These are phyloP conservation scores for Uronychia binucleata DNA, from an alignment of 73 alveolate species.

Conservation along the genomic window DNA sequence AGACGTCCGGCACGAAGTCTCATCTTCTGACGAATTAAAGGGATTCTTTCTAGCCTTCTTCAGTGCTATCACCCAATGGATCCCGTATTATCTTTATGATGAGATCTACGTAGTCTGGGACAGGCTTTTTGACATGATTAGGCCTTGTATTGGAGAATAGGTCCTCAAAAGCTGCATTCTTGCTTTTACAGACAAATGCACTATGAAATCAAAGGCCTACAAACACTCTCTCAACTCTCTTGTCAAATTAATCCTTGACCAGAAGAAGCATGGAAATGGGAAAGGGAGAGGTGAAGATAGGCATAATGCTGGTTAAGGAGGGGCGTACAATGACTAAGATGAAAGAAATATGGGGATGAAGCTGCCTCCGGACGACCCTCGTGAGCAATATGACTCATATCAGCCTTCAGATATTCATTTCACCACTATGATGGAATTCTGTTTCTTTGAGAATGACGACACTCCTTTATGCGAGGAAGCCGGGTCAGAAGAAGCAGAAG, in stretches of 20 bases:
- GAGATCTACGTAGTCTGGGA: constrained; percentile 59
- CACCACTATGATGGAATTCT: constrained; percentile 34
- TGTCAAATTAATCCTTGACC: constrained; percentile 36
- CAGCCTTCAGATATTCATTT: constrained; percentile 19
- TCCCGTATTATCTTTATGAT: constrained; percentile 57
- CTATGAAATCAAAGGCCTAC: constrained; percentile 34
- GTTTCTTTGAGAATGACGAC: constrained; percentile 58
- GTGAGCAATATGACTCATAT: constrained; percentile 6
- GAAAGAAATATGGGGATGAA: neutral
- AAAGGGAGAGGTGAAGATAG: neutral
- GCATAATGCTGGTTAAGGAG: neutral
- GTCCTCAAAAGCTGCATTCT: constrained; percentile 23
- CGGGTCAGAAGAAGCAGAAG: neutral
- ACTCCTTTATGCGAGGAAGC: neutral
- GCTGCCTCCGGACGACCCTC: constrained; percentile 14
- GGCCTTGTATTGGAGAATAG: constrained; percentile 21
- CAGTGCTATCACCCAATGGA: constrained; percentile 1
- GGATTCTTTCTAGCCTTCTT: constrained; percentile 8
- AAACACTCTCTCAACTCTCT: constrained; percentile 9
- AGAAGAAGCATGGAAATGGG: neutral
- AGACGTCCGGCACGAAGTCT: constrained; percentile 30
- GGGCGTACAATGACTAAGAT: neutral
- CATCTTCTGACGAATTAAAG: neutral
- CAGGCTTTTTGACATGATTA: constrained; percentile 24
- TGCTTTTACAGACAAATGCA: constrained; percentile 39